Evolutionary conservation across 2,329 filamentous ascomycete species (phyloP), one percentile per base, ranked within the genome.

Genomic region (Coniochaeta ligniaria): DNA sequence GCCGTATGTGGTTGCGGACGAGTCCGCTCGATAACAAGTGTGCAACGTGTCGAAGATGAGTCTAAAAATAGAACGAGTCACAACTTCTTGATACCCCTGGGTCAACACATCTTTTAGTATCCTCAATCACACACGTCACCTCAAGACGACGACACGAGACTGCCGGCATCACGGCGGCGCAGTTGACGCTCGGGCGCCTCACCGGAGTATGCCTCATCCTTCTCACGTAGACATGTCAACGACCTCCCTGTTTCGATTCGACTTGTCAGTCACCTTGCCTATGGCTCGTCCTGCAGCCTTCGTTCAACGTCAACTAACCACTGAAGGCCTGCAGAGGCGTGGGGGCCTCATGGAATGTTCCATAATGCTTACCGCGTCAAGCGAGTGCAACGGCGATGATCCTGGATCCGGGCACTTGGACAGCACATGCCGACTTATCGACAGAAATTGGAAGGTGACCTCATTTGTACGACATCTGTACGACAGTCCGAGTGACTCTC

Each of bases 391-490:
- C 41, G 31, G 22, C 22, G 22, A 26, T 20, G 47, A 47, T 47
- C 57, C 57, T 22, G 7, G 20, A 47, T 28, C 20, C 58, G 22
- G 26, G 11, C 59, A 36, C 17, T 20, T 28, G 24, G 50, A 56
- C n/a, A 41, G 38, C 38, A 20, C 38, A 41, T 41, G 38, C 17
- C 38, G 17, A 17, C 17, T 16, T 5, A 41, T 17, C 17, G n/a
- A 41, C 6, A 57, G 35, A 60, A 43, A 14, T 50, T 22, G 59
- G 35, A 45, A 60, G 50, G 59, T 47, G 38, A 60, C 36, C 59
- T 60, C 52, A 60, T 55, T 7, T 56, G 57, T 47, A 45, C 57
- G 31, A 47, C 57, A 31, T 55, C 14, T 56, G 57, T 47, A 45
- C 57, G 31, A 47, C 57, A 31, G 57, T 45, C 41, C 31, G 20